A percentile compares a stretch with the other conserved stretches of the same genome.
Conservation (phyloP, 352 stramenopile species). For the Thraustochytrium sp. region DNA sequence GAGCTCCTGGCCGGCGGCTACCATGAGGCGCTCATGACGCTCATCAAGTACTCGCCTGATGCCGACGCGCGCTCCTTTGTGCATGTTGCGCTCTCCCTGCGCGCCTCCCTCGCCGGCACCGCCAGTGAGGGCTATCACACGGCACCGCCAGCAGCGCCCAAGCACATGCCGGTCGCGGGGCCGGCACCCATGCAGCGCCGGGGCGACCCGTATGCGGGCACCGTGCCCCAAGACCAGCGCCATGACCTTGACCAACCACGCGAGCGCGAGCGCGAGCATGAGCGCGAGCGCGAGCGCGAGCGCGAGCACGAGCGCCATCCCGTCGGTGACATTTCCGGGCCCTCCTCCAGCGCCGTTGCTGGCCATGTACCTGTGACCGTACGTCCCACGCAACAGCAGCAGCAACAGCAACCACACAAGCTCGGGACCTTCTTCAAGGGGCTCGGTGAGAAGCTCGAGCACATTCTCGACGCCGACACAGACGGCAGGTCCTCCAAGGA, state of each 20-base stretch:
- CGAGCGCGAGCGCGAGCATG: too few species aligned
- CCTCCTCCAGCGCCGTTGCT: too few species aligned
- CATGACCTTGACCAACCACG: too few species aligned
- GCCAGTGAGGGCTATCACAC: background rate
- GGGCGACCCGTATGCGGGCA: too few species aligned
- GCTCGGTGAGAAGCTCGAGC: constrained; percentile 22
- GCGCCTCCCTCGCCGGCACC: background rate
- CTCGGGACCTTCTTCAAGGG: constrained; percentile 14
- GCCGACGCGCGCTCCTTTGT: background rate
- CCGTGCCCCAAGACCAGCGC: too few species aligned
- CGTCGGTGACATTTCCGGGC: too few species aligned
- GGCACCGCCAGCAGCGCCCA: background rate
- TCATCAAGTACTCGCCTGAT: constrained; percentile 1
- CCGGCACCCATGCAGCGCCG: too few species aligned
- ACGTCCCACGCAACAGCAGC: background rate
- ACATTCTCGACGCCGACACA: background rate
- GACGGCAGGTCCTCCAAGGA: background rate
- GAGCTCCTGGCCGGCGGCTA: background rate
- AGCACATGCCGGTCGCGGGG: background rate
- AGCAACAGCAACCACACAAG: background rate
- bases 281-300: too few species aligned
- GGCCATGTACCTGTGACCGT: background rate
- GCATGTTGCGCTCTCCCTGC: background rate
- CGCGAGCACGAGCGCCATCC: too few species aligned
- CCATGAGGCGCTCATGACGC: background rate